Base-by-base conservation (phyloP, 2,329 filamentous ascomycete species). In the Lasiodiplodia theobromae region DNA sequence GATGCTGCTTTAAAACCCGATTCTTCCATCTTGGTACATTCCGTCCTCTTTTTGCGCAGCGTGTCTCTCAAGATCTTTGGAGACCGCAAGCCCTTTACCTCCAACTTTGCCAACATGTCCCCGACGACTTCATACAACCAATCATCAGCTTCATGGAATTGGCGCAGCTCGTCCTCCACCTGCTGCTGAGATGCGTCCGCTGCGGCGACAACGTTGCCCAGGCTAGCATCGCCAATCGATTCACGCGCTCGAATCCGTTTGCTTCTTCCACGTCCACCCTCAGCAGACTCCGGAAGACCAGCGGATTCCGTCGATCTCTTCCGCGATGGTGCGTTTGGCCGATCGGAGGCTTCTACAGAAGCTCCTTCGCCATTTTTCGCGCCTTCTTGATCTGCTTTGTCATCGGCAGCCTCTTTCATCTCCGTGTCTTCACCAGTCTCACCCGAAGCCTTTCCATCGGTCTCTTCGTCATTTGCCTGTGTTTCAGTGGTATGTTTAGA, bases 231-330 rank as follows among this genome's bases (percentile, higher is more conserved):
- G 7, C 80, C 82, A 62, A 85, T 81, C 10, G 86, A 86, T 71
- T 89, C 88, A 70, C 88, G 83, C 37, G 87, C 86, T 65, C 87
- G 85, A 21, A 88, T 85, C 44, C 88, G 84, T 73, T 88, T 88
- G 75, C 88, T 89, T 73, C 88, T 87, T 14, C 81, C 79, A 58
- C 88, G 83, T 23, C 84, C 83, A 62, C 85, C 85, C 70, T 90
- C 88, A 14, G 80, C 80, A 14, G 82, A 82, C 64, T 90, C 88
- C 2, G 87, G 83, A 34, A 89, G 81, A 11, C 86, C 86, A 60
- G 87, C 86, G 23, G 85, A 86, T 64, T 88, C 86, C 16, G 86
- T 87, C 2, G 88, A 89, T 68, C 88, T 82, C 76, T 91, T 91
- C 23, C 88, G 83, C 25, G 82, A 82, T 12, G 80, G 79, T 4